Evolutionary conservation across 1,284 basidiomycete genomes (phyloP).

Genomic region (Anthracocystis setariae): DNA sequence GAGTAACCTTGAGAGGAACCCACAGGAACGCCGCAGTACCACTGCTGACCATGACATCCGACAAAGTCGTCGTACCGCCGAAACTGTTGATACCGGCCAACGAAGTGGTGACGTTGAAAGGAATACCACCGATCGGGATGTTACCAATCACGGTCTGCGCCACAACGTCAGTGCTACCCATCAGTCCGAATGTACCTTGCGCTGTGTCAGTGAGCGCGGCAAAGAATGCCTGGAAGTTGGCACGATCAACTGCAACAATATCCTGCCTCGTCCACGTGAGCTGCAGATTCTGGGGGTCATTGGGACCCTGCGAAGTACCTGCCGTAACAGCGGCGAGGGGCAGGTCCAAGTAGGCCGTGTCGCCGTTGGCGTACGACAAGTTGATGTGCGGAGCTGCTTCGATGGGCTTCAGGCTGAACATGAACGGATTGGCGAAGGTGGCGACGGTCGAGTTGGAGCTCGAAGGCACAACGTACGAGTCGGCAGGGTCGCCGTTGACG

Average conservation of each 20-base stretch:
- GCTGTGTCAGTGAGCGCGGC: conserved; percentile 73
- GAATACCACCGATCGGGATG: conserved; percentile 76
- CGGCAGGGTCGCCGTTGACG: conserved; percentile 68
- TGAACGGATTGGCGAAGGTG: conserved; percentile 80
- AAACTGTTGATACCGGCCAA: conserved; percentile 71
- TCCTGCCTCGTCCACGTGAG: conserved; percentile 72
- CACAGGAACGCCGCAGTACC: conserved; percentile 43
- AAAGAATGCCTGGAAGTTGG: conserved; percentile 74
- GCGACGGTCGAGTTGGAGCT: conserved; percentile 73
- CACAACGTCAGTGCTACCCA: conserved; percentile 74
- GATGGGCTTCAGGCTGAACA: conserved; percentile 77
- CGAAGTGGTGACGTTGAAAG: conserved; percentile 74
- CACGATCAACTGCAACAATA: conserved; percentile 73
- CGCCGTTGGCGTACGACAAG: conserved; percentile 71
- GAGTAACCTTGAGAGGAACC: conserved; percentile 43
- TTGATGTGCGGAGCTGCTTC: conserved; percentile 73
- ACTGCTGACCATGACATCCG: conserved; percentile 54
- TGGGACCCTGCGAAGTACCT: conserved; percentile 77
- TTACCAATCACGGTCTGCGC: conserved; percentile 77
- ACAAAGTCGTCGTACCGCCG: conserved; percentile 69
- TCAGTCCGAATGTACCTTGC: conserved; percentile 72
- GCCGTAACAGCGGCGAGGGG: conserved; percentile 71
- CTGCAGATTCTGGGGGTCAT: conserved; percentile 71
- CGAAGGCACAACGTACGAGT: conserved; percentile 51
- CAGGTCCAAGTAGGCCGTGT: conserved; percentile 75